Base-by-base conservation (phyloP, 83 land plant genomes). In the Isoetes engelmannii region DNA sequence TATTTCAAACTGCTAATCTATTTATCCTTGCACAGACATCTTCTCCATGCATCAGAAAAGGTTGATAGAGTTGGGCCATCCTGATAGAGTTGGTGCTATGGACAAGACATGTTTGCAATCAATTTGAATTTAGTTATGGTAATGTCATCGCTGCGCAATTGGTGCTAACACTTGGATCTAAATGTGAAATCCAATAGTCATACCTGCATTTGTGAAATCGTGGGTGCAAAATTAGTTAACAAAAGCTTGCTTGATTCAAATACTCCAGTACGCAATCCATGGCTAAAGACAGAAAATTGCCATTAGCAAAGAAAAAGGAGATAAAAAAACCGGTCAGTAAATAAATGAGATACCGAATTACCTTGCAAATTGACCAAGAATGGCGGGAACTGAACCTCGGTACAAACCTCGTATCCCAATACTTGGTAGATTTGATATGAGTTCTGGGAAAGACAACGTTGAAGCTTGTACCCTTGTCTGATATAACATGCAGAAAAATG, bases 391-490 rank as follows among this genome's bases (percentile, higher is more conserved):
- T 4, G 92, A 85, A 58, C 98, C 98, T 72, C 96, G 83, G 67
- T 93, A 93, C 63, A 93, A 68, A 7, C 89, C 98, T 18, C 68
- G 78, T 5, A 78, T 64, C 48, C 98, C 98, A 72, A 89, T 84
- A 72, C 90, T 67, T 44, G 98, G 98, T 69, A 93, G 71, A 74
- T 77, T 87, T 67, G 92, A 83, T 18, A 90, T 79, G 44, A 93
- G 75, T 73, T 87, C 89, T 59, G 92, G 88, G 64, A 93, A 90
- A 48, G 88, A 82, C 37, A 93, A 78, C 9, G 98, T 82, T 51
- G 98, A 93, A 62, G 98, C 98, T 77, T 93, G 98, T 7, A 93
- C 90, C 4, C 91, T 86, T 70, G 98, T 93, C 98, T 93, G 84
- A 50, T 59, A 42, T 28, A 28, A 28, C 37, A 28, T 28, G 37